Conservation (phyloP, 2,329 filamentous ascomycete species). For the Rhytidhysteron rufulum region DNA sequence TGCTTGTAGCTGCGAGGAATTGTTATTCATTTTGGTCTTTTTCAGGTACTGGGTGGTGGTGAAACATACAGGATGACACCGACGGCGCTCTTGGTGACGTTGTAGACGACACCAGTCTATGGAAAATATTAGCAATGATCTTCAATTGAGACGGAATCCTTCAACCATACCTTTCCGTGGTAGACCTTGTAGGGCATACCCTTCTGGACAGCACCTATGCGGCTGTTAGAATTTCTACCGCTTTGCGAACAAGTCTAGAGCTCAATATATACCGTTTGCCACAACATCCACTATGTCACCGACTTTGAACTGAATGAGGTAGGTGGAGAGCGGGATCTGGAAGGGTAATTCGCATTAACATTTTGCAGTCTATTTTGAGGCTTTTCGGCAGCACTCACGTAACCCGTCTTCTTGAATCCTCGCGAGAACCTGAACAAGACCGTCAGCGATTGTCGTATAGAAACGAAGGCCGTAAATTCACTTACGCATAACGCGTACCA, state of each 20-base stretch:
- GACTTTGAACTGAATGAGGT: conserved; percentile 92
- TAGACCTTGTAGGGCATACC: conserved; percentile 98
- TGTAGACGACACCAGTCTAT: conserved; percentile 83
- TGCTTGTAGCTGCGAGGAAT: conserved; percentile 78
- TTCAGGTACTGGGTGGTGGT: too few relatives aligned
- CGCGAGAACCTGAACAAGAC: conserved; percentile 63
- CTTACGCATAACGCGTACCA: conserved; percentile 41
- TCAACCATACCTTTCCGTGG: conserved; percentile 82
- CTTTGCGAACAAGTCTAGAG: conserved; percentile 12
- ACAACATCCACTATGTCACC: conserved; percentile 99
- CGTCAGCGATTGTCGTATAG: conserved; percentile 7
- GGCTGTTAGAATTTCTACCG: conserved; percentile 15
- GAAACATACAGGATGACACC: conserved; percentile 76
- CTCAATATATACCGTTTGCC: conserved; percentile 94
- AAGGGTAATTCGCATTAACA: conserved; percentile 18
- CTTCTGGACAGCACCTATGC: conserved; percentile 35
- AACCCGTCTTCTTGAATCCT: conserved; percentile 91
- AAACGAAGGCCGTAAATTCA: conserved; percentile 5
- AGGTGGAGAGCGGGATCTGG: conserved; percentile 81
- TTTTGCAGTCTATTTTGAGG: too few relatives aligned
- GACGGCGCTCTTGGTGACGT: conserved; percentile 96
- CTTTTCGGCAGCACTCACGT: too few relatives aligned
- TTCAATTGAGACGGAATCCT: too few relatives aligned
- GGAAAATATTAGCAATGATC: neutral
- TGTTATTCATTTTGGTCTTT: too few relatives aligned